Evolutionary conservation across 345 rosid genomes (phyloP).

Genomic region (Alliaria petiolata): DNA sequence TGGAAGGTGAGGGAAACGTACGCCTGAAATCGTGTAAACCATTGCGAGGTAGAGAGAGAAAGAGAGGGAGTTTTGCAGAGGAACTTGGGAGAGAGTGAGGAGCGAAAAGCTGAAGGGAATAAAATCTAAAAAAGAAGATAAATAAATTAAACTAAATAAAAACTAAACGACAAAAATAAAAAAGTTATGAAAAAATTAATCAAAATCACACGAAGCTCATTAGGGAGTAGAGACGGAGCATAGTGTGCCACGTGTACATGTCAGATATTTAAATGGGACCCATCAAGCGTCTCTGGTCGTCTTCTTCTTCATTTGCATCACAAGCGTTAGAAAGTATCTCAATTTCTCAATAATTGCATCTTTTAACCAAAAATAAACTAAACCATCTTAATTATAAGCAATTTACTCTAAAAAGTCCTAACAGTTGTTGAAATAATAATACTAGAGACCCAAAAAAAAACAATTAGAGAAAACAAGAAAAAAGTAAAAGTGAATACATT

Average conservation of each 20-base stretch:
- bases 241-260: conserved; percentile 45
- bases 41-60: conserved; percentile 24
- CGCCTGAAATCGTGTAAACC: conserved; percentile 60
- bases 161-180: background rate
- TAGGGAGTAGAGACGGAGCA: conserved; percentile 22
- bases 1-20: conserved; percentile 46
- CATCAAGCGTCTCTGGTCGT: conserved; percentile 8
- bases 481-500: too few species aligned
- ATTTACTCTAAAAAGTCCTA: background rate
- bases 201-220: conserved; percentile 24
- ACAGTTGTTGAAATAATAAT: background rate
- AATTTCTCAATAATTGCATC: conserved; percentile 7
- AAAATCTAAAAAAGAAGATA: conserved; percentile 4
- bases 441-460: background rate
- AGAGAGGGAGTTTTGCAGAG: background rate
- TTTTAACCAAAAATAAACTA: background rate
- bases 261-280: conserved; percentile 36
- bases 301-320: conserved; percentile 8
- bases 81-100: background rate
- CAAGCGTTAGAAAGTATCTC: background rate
- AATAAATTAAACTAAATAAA: background rate
- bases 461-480: too few species aligned
- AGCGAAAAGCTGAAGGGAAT: background rate
- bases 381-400: background rate
- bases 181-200: background rate